Conservation (phyloP, 2,329 filamentous ascomycete species). For the Cladosporium sp. region DNA sequence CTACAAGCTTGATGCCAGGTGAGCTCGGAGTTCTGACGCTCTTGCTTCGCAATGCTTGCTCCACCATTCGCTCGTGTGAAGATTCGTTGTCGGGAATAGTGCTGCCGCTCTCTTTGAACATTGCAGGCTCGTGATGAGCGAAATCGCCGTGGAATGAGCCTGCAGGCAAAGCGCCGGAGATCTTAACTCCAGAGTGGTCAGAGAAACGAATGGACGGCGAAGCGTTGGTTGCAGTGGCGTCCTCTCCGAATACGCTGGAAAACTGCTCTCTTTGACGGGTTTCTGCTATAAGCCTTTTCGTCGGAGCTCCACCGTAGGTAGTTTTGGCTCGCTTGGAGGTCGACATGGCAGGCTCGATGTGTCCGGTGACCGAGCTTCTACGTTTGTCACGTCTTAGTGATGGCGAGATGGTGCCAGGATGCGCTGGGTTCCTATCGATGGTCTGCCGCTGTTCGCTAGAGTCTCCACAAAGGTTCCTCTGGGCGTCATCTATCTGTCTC, state of each 20-base stretch:
- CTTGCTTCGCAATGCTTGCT: slow-evolving; percentile 34
- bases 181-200: slow-evolving; percentile 24
- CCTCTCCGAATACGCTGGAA: slow-evolving; percentile 20
- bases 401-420: slow-evolving; percentile 21
- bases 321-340: slow-evolving; percentile 27
- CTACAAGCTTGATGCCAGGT: slow-evolving; percentile 7
- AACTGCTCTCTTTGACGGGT: not conserved
- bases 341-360: slow-evolving; percentile 19
- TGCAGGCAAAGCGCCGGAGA: slow-evolving; percentile 30
- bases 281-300: not conserved
- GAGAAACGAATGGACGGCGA: slow-evolving; percentile 25
- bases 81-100: slow-evolving; percentile 45
- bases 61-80: slow-evolving; percentile 43
- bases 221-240: slow-evolving; percentile 17
- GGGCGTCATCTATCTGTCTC: slow-evolving; percentile 27
- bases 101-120: slow-evolving; percentile 45
- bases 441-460: slow-evolving; percentile 14
- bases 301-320: not conserved
- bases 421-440: slow-evolving; percentile 16
- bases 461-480: slow-evolving; percentile 27
- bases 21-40: slow-evolving; percentile 7
- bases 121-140: slow-evolving; percentile 40
- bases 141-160: slow-evolving; percentile 40
- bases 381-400: slow-evolving; percentile 24
- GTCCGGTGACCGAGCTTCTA: slow-evolving; percentile 20